Percentiles rank a stretch among this genome's conserved stretches.
Conservation (phyloP, 2,329 filamentous ascomycete species). For the Colletotrichum sp. region DNA sequence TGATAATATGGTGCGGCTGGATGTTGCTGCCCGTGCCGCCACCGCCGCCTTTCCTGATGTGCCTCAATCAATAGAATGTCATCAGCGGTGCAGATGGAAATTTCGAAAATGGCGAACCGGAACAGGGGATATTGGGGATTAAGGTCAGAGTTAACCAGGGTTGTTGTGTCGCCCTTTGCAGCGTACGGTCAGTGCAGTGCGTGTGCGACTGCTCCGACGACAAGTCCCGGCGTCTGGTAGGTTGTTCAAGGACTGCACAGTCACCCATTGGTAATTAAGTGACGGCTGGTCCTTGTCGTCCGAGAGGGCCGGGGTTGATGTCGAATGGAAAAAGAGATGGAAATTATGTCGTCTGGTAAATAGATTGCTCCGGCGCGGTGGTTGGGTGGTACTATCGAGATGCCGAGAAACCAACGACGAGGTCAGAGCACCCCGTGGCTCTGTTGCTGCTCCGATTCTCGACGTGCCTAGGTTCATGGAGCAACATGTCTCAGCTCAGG, state of each 20-base stretch:
- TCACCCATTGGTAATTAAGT: not conserved
- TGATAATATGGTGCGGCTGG: not conserved
- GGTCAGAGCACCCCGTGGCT: not conserved
- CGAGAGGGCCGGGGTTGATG: not conserved
- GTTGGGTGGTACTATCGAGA: not conserved
- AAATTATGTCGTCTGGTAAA: not conserved
- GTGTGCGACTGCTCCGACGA: not conserved
- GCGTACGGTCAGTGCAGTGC: not conserved
- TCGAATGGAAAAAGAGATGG: not conserved
- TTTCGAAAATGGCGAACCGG: not conserved
- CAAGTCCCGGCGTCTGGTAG: not conserved
- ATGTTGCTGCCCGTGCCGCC: not conserved
- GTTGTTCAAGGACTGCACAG: not conserved
- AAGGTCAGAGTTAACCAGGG: conserved; percentile 7
- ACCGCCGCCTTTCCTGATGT: not conserved
- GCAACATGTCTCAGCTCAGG: not conserved
- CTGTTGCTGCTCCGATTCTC: not conserved
- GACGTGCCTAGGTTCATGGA: not conserved
- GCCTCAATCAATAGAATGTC: not conserved
- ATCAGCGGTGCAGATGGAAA: not conserved
- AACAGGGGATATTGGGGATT: not conserved
- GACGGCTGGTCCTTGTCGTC: not conserved
- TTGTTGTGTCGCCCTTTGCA: not conserved
- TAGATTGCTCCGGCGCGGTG: not conserved
- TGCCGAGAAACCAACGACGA: not conserved